A percentile compares a stretch with the other conserved stretches of the same genome.
Conservation (phyloP, 805 yeast species). For the Hanseniaspora pseudoguilliermondii region DNA sequence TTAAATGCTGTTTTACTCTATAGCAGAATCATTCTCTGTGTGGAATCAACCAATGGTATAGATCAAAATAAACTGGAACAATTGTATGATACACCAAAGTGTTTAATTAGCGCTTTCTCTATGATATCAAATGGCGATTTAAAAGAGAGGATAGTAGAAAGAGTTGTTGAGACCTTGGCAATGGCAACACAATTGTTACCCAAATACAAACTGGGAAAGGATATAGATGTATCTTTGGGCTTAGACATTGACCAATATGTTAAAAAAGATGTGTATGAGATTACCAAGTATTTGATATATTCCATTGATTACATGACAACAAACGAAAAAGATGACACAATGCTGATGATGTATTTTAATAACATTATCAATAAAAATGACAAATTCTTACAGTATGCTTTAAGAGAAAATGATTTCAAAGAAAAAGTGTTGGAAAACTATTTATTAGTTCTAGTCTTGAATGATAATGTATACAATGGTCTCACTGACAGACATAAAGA, state of each 20-base stretch:
- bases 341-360: conserved; percentile 1
- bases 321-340: neutral
- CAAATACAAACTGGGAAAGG: neutral
- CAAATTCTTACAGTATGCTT: conserved; percentile 9
- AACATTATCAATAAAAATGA: conserved; percentile 9
- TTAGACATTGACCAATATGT: neutral
- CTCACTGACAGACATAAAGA: neutral
- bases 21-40: conserved; percentile 2
- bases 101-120: neutral
- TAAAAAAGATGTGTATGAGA: neutral
- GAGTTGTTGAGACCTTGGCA: neutral
- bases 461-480: neutral
- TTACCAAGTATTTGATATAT: neutral
- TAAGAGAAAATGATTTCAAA: neutral
- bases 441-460: neutral
- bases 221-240: neutral
- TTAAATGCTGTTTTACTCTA: conserved; percentile 3
- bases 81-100: neutral
- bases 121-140: neutral
- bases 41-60: neutral
- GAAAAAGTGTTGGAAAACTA: neutral
- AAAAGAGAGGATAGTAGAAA: neutral
- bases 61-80: neutral
- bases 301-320: neutral
- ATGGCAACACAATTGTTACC: neutral